Percentiles rank a stretch among this genome's conserved stretches.
Evolutionary conservation across 2,329 filamentous ascomycete species (phyloP).

Genomic region (Zymoseptoria passerinii): DNA sequence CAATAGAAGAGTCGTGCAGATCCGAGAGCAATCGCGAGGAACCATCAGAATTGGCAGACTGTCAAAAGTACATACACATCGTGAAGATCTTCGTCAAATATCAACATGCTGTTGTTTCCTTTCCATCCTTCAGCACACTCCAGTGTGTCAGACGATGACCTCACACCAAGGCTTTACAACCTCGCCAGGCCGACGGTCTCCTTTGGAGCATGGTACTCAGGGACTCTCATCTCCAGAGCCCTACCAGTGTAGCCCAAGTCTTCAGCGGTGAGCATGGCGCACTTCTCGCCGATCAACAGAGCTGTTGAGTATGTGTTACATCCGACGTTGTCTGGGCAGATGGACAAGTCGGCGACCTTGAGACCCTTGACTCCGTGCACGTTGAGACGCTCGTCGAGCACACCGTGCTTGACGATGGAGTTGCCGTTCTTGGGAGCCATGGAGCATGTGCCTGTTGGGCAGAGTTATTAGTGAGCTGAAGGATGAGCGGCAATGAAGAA

Average conservation of each 20-base stretch:
- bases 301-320: conserved; percentile 57
- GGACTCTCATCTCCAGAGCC: conserved; percentile 69
- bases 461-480: neutral
- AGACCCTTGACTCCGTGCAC: conserved; percentile 69
- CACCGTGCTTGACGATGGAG: conserved; percentile 71
- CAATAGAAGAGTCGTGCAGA: no score
- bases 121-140: no score
- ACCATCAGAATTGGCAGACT: no score
- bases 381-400: conserved; percentile 68
- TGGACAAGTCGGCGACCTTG: conserved; percentile 67
- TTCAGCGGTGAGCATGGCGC: conserved; percentile 59
- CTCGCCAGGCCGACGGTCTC: conserved; percentile 37
- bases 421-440: conserved; percentile 72
- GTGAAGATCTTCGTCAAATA: no score
- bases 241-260: conserved; percentile 65
- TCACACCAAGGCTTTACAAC: conserved; percentile 27
- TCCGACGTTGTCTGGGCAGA: conserved; percentile 72
- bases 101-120: no score
- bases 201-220: conserved; percentile 40
- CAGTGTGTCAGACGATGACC: no score
- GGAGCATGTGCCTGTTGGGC: conserved; percentile 52
- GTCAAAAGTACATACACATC: no score
- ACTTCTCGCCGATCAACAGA: conserved; percentile 68
- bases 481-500: neutral
- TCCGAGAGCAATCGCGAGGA: no score